These are phyloP conservation scores for Pseudogymnoascus sp. DNA, from an alignment of 2,329 filamentous ascomycete species.

Conservation along the genomic window DNA sequence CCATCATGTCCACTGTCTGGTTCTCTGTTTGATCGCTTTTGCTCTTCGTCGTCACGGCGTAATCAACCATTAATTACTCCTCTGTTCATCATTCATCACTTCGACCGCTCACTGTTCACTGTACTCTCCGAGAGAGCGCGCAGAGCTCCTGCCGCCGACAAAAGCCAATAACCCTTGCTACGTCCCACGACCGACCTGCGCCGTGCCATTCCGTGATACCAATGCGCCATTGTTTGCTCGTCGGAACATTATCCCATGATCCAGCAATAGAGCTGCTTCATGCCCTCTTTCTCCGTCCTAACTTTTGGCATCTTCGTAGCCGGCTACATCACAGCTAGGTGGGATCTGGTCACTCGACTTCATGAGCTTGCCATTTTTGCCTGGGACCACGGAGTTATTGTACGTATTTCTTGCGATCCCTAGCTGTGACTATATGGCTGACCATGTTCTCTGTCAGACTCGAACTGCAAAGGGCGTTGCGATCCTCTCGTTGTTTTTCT, in stretches of 20 bases:
- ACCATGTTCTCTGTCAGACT: conserved; percentile 45
- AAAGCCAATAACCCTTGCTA: background rate
- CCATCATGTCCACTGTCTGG: background rate
- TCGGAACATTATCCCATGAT: conserved; percentile 10
- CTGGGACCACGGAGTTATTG: conserved; percentile 97
- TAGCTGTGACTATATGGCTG: conserved; percentile 4
- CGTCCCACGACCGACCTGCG: background rate
- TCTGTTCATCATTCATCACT: background rate
- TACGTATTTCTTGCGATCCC: conserved; percentile 39
- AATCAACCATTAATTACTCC: background rate
- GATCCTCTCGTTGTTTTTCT: conserved; percentile 75
- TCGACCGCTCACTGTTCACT: background rate
- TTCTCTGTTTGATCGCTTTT: background rate
- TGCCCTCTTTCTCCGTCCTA: conserved; percentile 97
- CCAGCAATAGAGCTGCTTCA: conserved; percentile 37
- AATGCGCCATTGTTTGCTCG: conserved; percentile 8
- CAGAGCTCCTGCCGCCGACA: background rate
- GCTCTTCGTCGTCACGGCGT: background rate
- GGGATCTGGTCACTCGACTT: conserved; percentile 92
- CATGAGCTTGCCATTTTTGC: conserved; percentile 97
- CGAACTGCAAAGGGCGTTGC: conserved; percentile 81
- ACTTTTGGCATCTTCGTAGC: conserved; percentile 98
- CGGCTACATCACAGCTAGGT: conserved; percentile 98
- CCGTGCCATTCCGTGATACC: background rate
- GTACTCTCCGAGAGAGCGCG: background rate